These are phyloP conservation scores for Leptoxyphium fumago DNA, from an alignment of 2,329 filamentous ascomycete species.

Conservation along the genomic window DNA sequence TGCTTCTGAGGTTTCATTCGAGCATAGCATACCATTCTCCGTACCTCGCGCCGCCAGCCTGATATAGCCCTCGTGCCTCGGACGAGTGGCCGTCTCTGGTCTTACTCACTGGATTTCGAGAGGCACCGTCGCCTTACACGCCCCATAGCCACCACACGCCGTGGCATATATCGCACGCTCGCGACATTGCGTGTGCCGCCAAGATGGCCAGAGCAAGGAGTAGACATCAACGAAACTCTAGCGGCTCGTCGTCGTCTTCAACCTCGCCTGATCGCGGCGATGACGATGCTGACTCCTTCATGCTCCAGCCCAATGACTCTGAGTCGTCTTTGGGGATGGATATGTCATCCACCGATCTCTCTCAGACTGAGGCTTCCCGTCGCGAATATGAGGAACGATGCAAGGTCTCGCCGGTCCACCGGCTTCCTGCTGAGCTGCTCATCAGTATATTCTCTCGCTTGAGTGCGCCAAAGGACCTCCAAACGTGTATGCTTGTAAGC, in stretches of 20 bases:
- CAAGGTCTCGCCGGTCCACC: conserved; percentile 64
- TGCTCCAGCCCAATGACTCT: conserved; percentile 70
- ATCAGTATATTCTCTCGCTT: conserved; percentile 86
- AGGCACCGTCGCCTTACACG: too few relatives aligned
- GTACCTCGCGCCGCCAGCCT: too few relatives aligned
- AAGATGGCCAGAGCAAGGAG: not conserved
- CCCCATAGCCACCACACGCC: too few relatives aligned
- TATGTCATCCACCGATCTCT: conserved; percentile 25
- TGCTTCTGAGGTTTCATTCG: too few relatives aligned
- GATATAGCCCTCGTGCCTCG: too few relatives aligned
- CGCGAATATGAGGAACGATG: conserved; percentile 45
- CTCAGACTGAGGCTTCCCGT: conserved; percentile 52
- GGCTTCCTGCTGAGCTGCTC: conserved; percentile 84
- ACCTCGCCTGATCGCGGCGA: conserved; percentile 64
- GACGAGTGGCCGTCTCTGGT: too few relatives aligned
- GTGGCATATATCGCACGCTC: too few relatives aligned
- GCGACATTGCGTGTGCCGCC: too few relatives aligned
- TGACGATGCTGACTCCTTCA: conserved; percentile 88
- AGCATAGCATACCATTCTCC: too few relatives aligned
- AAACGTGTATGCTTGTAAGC: conserved; percentile 85
- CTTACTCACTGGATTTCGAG: too few relatives aligned
- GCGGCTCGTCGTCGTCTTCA: conserved; percentile 44
- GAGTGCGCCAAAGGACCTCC: conserved; percentile 54
- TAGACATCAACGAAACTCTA: conserved; percentile 6
- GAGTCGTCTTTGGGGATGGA: conserved; percentile 78